Conservation (phyloP, 176 grass and related monocot species). For the Areca catechu region DNA sequence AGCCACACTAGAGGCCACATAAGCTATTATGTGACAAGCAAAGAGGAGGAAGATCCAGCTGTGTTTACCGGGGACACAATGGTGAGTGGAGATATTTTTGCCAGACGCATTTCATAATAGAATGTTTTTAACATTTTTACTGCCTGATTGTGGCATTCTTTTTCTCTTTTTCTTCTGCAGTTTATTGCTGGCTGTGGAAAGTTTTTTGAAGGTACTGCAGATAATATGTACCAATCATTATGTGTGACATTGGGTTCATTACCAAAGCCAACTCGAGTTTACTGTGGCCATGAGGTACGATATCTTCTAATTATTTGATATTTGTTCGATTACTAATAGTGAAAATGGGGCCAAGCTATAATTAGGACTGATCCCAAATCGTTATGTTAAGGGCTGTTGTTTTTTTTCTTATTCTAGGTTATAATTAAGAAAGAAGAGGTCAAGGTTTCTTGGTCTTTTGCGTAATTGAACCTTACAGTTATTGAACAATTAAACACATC, state of each 20-base stretch:
- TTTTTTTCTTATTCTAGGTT: too few relatives aligned
- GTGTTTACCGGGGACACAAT: slow-evolving; percentile 97
- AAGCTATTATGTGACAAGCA: slow-evolving; percentile 74
- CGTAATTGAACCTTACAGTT: too few relatives aligned
- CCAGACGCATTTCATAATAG: too few relatives aligned
- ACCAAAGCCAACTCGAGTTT: slow-evolving; percentile 85
- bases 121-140: neutral
- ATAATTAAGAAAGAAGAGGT: too few relatives aligned
- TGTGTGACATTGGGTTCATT: slow-evolving; percentile 75
- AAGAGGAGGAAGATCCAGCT: slow-evolving; percentile 51
- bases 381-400: too few relatives aligned
- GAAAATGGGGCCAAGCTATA: too few relatives aligned
- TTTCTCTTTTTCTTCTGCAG: slow-evolving; percentile 18
- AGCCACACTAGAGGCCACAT: slow-evolving; percentile 95
- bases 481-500: too few relatives aligned
- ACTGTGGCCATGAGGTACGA: slow-evolving; percentile 84
- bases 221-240: slow-evolving; percentile 95
- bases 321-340: too few relatives aligned
- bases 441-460: too few relatives aligned
- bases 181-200: slow-evolving; percentile 92
- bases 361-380: too few relatives aligned
- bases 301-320: slow-evolving; percentile 1
- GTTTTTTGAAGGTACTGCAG: slow-evolving; percentile 94
- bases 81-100: slow-evolving; percentile 40
- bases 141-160: slow-evolving; percentile 8